A percentile compares a stretch with the other conserved stretches of the same genome.
phyloP scores from a whole-genome alignment of 345 rosid genomes.

The Melaleuca quinquenervia region DNA sequence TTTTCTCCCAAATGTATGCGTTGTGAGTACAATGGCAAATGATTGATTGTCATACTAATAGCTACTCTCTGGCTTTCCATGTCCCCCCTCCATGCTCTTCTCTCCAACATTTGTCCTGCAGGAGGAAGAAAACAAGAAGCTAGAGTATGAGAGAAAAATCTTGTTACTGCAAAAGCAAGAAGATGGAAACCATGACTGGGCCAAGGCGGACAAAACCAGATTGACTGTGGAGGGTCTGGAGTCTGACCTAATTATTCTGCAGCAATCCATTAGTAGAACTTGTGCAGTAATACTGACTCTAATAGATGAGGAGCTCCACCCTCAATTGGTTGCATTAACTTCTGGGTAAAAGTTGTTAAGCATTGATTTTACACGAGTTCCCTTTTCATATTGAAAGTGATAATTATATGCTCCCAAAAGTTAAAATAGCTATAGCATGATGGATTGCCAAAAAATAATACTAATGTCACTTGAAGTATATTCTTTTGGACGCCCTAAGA shows the following conservation, averaged over 20 bases:
- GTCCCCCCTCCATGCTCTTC: background rate
- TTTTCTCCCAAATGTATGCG: background rate
- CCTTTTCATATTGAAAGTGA: background rate
- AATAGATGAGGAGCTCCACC: conserved; percentile 73
- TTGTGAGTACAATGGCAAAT: background rate
- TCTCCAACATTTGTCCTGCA: conserved; percentile 4
- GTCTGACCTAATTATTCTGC: conserved; percentile 33
- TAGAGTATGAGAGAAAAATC: conserved; percentile 64
- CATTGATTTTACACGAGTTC: background rate
- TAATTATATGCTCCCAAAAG: background rate
- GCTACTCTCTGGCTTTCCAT: background rate
- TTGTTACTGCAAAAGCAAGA: conserved; percentile 53
- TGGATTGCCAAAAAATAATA: background rate
- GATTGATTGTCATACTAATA: background rate
- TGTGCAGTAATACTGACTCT: conserved; percentile 39
- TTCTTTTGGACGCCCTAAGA: background rate
- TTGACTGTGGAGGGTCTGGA: conserved; percentile 48
- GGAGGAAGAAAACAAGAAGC: conserved; percentile 71
- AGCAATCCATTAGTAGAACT: conserved; percentile 44
- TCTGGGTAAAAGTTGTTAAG: conserved; percentile 50
- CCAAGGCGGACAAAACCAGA: conserved; percentile 55
- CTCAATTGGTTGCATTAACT: conserved; percentile 65
- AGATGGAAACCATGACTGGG: conserved; percentile 42
- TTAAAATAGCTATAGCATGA: background rate
- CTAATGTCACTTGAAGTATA: background rate